Evolutionary conservation across 2,329 filamentous ascomycete species (phyloP), one percentile per base, ranked within the genome.

Genomic region (Onygenales sp.): DNA sequence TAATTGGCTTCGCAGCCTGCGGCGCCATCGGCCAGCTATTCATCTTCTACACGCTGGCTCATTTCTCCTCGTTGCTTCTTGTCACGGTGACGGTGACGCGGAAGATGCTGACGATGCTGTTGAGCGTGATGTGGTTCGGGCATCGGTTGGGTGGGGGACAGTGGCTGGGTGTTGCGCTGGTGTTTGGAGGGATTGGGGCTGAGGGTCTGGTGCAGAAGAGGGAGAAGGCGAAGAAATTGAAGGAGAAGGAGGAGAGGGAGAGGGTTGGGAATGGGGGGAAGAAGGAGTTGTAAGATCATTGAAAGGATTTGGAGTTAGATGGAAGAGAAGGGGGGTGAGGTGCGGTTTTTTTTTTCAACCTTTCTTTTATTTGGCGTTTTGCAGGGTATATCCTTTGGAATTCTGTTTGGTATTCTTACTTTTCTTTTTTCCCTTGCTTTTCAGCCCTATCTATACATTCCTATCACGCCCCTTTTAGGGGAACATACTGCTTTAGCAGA

Each of bases 81-180:
- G 92, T 97, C 43, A 97, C 93, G 4, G 91, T 98, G 2, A 98
- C 90, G 2, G 93, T 98, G 45, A 98, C 93, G 45, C 81, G 93
- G 65, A 98, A 98, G 76, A 98, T 98, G 93, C 81, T 97, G 68
- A 97, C 92, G 60, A 98, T 98, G 93, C 88, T 97, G 55, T 78
- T 97, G 50, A 95, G 89, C 52, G 93, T 98, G 32, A 77, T 97
- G 56, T 90, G 89, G 73, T 98, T 97, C 68, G 93, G 93, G 32
- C 93, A 98, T 70, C 82, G 80, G 58, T 79, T 98, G 48, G 87
- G 82, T 32, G 73, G 76, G n/a, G 94, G 92, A 79, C 93, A 98
- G 74, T 95, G 91, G 88, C 74, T 94, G 6, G 93, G 93, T 58
- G 91, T 98, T 34, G 85, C 81, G 0, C 76, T 98, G 54, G 93